Conservation (phyloP, 192 early-diverging fungal species). For the Rhizoclosmatium sp. region DNA sequence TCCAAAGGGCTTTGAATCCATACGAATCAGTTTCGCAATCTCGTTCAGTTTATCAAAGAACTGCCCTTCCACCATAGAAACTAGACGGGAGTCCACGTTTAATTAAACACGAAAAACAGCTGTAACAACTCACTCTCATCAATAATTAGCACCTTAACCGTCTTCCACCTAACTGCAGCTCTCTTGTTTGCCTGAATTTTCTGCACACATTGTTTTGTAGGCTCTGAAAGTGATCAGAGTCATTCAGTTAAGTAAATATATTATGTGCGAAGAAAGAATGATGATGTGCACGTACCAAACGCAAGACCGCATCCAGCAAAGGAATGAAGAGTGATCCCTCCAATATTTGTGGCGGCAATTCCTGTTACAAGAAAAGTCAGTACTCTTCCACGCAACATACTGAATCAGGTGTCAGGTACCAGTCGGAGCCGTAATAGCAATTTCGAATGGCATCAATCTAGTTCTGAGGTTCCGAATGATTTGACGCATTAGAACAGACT, state of each 20-base stretch:
- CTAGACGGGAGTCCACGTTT: neutral
- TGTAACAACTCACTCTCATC: neutral
- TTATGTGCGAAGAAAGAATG: neutral
- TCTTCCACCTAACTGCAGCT: conserved; percentile 40
- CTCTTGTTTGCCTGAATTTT: neutral
- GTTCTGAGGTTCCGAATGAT: conserved; percentile 46
- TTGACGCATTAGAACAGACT: conserved; percentile 46
- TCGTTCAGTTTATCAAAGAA: conserved; percentile 58
- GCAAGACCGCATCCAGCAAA: conserved; percentile 62
- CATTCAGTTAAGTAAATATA: neutral
- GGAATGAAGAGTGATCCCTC: conserved; percentile 64
- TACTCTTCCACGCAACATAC: neutral
- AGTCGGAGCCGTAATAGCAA: conserved; percentile 58
- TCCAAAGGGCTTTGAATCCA: conserved; percentile 50
- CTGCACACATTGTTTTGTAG: conserved; percentile 43
- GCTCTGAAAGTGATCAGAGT: conserved; percentile 31
- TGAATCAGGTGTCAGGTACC: neutral
- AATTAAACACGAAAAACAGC: neutral
- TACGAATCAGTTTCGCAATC: conserved; percentile 38
- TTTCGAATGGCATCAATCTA: conserved; percentile 38
- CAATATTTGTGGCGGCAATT: conserved; percentile 68
- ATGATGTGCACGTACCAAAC: conserved; percentile 22
- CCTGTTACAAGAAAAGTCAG: conserved; percentile 48
- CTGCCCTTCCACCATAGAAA: conserved; percentile 60
- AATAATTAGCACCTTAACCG: conserved; percentile 22